These are phyloP conservation scores for Geotrichum histeridarum DNA, from an alignment of 1,139 yeast species.

Conservation along the genomic window DNA sequence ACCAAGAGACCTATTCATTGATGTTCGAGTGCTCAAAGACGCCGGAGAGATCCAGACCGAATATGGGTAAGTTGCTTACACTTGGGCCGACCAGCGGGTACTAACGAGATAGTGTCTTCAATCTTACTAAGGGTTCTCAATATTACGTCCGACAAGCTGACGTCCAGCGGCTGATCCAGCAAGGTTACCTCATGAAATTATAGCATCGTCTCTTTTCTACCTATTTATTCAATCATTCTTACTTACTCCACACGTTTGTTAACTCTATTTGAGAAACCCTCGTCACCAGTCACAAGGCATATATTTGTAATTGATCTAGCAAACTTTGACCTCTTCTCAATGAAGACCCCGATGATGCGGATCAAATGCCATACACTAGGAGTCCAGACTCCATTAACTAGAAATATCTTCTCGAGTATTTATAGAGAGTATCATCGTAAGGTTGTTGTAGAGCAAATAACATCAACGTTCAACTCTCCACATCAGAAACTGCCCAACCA, in stretches of 20 bases:
- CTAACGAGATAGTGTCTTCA: conserved; percentile 51
- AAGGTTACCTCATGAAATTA: conserved; percentile 81
- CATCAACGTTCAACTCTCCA: too few species aligned
- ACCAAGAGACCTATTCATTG: conserved; percentile 85
- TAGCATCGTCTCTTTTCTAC: conserved; percentile 27
- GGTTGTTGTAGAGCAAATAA: too few species aligned
- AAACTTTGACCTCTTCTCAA: background rate
- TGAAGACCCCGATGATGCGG: too few species aligned
- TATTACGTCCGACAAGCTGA: conserved; percentile 91
- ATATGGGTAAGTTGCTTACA: conserved; percentile 51
- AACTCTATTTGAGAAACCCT: background rate
- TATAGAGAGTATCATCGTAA: too few species aligned
- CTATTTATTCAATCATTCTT: background rate
- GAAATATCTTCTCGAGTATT: too few species aligned
- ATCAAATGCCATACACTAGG: too few species aligned
- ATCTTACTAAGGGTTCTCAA: conserved; percentile 90
- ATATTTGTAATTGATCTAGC: background rate
- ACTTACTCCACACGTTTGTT: background rate
- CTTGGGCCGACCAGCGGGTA: background rate
- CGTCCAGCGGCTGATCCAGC: conserved; percentile 89
- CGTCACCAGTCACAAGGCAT: background rate
- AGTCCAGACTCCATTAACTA: too few species aligned
- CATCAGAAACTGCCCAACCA: background rate
- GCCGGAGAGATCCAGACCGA: conserved; percentile 98
- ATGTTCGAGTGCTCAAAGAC: conserved; percentile 85